Percentiles rank a stretch among this genome's conserved stretches.
phyloP scores from a whole-genome alignment of 495 filamentous ascomycete species.

The Pyrenula aspistea region DNA sequence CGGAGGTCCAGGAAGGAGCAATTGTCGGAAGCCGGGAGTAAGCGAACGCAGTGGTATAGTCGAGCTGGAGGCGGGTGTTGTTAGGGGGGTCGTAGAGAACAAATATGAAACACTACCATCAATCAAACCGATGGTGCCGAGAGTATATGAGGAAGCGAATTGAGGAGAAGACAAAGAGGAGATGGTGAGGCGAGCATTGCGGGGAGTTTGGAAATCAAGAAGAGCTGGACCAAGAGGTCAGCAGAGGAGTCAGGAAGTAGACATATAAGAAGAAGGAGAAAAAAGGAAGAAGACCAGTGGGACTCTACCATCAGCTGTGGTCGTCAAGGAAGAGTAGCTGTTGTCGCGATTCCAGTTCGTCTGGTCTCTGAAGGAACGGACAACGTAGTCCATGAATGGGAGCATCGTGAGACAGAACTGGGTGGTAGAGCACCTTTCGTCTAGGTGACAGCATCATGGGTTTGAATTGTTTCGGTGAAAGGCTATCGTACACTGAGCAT shows the following conservation, averaged over 20 bases:
- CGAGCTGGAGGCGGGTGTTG: conserved; percentile 41
- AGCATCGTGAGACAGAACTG: conserved; percentile 67
- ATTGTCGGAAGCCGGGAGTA: conserved; percentile 57
- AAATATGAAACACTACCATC: conserved; percentile 88
- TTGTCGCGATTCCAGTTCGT: conserved; percentile 90
- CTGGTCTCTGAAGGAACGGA: conserved; percentile 77
- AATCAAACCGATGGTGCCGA: conserved; percentile 73
- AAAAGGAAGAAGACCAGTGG: not conserved
- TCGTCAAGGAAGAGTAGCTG: conserved; percentile 77
- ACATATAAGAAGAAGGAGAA: conserved; percentile 1
- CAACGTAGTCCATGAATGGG: conserved; percentile 97
- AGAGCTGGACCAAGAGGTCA: conserved; percentile 39
- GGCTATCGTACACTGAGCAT: no score
- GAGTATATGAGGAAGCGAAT: conserved; percentile 82
- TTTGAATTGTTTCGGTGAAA: no score
- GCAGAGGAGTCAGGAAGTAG: not conserved
- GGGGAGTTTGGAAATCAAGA: conserved; percentile 72
- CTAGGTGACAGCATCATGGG: no score
- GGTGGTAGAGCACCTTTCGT: no score
- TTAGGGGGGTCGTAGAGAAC: conserved; percentile 68
- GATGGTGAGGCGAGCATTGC: conserved; percentile 61
- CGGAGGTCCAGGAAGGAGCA: conserved; percentile 32
- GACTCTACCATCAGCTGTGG: conserved; percentile 63
- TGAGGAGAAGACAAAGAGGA: conserved; percentile 85
- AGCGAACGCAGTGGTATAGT: conserved; percentile 51